Evolutionary conservation across 208 protist species (phyloP), one percentile per base, ranked within the genome.

Genomic region (Wallacemonas sp.): DNA sequence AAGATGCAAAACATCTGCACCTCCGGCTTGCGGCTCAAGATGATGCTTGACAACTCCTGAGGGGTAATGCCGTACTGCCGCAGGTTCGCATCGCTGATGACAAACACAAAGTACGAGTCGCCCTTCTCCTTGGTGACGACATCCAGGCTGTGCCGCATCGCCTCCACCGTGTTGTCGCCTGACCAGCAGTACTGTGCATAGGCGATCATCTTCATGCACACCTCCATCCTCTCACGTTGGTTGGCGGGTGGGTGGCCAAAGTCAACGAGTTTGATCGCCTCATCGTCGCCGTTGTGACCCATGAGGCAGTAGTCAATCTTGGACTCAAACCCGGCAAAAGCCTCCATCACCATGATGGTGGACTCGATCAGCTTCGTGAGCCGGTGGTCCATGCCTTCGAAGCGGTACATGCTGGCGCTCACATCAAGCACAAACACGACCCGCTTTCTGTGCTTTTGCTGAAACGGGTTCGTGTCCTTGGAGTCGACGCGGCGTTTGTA

Each of bases 11-110:
- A 95, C 73, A 94, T 92, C 64, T 96, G 85, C 55, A 96, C 92
- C 64, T 92, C 86, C 23, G 64, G 81, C 32, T 76, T 68, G 57
- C 83, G 61, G 38, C 81, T 87, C 30, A 64, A 61, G 41, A 97
- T 92, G 60, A 95, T 90, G 33, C 58, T 44, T 24, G 83, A 52
- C 64, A 97, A 62, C 67, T 93, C 81, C n/a, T 75, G 61, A 17
- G 87, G 79, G 0, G 65, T 69, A 56, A 98, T 98, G 61, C 93
- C 94, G 75, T 98, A 98, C 19, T 85, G 86, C 16, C 78, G 76
- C 38, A 98, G 74, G 65, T 98, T 98, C 23, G 96, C 96, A 60
- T 98, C 96, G 60, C 85, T 95, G 41, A 98, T 82, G 16, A 98
- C 78, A 73, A 98, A 92, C 2, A 98, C 95, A 78, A 98, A 94